Evolutionary conservation across 1,139 yeast species (phyloP), one percentile per base, ranked within the genome.

Genomic region (Pichia sp.): DNA sequence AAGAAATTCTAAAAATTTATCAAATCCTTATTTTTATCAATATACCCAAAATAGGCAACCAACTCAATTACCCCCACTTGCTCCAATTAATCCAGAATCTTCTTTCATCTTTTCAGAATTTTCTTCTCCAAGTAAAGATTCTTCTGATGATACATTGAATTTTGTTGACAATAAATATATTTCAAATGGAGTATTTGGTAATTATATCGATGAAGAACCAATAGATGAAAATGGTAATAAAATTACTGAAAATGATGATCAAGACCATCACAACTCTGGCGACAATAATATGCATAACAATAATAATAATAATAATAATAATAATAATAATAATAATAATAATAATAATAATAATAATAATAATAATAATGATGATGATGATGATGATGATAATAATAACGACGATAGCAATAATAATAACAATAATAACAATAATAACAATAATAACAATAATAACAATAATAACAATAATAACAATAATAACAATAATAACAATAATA

Each of bases 1-100:
- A 34, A 38, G 49, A 40, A 41, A 46, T 34, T 50, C 53, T 2
- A 50, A 44, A n/a, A 50, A 50, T 35, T 11, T 39, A 7, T 43
- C 45, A 11, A 48, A 43, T 34, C 54, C 54, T 10, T 51, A 51
- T 36, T 51, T 51, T 32, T 51, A 49, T 43, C 54, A 51, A 39
- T 51, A 46, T 32, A 42, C 43, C 10, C 9, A 45, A 3, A 36
- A 42, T 25, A 39, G 10, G 18, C 49, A 46, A 28, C 53, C 53
- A n/a, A 28, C 28, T 27, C 45, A 42, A n/a, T 18, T 18, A 34
- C 46, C 42, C 7, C 52, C 53, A 2, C 33, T 34, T 18, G 31
- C 38, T 10, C 51, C 48, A 3, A 31, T 28, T 18, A 36, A 33
- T 33, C 6, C 29, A n/a, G 43, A 44, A 10, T 9, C 7, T 8